Base-by-base conservation (phyloP, 176 grass and related monocot genomes). In the Avena sativa region DNA sequence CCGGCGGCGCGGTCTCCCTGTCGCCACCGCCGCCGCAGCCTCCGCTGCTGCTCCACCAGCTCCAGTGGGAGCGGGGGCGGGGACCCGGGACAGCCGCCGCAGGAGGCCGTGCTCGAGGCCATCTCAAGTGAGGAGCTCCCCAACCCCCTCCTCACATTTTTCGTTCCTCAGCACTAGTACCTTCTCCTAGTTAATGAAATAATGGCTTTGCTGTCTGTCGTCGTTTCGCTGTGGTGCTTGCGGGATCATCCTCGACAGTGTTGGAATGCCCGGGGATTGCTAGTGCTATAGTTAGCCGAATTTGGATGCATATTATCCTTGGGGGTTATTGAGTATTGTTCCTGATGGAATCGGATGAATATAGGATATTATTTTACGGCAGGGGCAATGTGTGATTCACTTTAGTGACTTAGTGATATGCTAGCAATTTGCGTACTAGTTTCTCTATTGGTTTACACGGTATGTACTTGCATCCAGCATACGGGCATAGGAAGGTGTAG, bases 31-130 rank as follows among this genome's bases (percentile, higher is more conserved):
- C 79, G 46, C n/a, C 84, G 63, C 65, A 66, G 69, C 59, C 5
- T 88, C 51, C 69, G 76, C 19, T 85, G 81, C 81, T 85, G 77
- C 51, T 84, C 85, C 49, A 64, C 85, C 25, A 64, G 78, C 78
- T 67, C 79, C 26, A 28, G 44, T 20, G 76, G 59, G 12, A 70
- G 85, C 76, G 83, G 78, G 25, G 12, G 66, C 10, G 89, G 90
- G 7, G 93, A 92, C 9, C 66, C 75, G 23, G 80, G 67, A 2
- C 89, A 88, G 86, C 93, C 90, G 44, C 93, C 93, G 16, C 93
- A 94, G 79, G 90, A 94, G 69, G 93, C 93, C 43, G 85, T 94
- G 30, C 93, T 94, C 23, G 86, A 92, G 87, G 93, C 93, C 57
- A 94, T 94, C 52, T 94, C 93, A 60, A 91, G 93, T 94, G 66